A percentile compares a stretch with the other conserved stretches of the same genome.
These are phyloP conservation scores for Parasitella parasitica DNA, from an alignment of 371 early-diverging fungal genomes.

Conservation along the genomic window DNA sequence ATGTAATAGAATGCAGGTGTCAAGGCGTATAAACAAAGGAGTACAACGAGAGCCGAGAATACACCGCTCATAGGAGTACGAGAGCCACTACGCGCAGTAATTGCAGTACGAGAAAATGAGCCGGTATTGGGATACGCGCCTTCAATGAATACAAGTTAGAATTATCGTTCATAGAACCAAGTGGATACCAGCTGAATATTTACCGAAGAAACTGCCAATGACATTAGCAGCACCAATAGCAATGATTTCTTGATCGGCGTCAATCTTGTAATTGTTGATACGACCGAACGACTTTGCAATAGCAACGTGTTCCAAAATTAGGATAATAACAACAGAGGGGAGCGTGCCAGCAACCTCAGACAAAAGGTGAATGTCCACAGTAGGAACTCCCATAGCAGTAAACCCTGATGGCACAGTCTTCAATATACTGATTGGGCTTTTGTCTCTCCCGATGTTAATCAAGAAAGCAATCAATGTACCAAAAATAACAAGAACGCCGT, in stretches of 20 bases:
- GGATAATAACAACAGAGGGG: constrained; percentile 67
- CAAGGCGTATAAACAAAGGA: constrained; percentile 73
- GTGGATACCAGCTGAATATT: background rate
- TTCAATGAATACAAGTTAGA: background rate
- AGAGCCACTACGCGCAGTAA: constrained; percentile 78
- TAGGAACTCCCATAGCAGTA: constrained; percentile 53
- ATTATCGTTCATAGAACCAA: background rate
- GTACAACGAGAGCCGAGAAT: constrained; percentile 73
- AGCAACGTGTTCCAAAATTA: constrained; percentile 81
- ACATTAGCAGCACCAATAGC: constrained; percentile 84
- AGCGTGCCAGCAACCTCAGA: constrained; percentile 45
- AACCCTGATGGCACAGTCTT: constrained; percentile 71
- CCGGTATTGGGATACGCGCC: constrained; percentile 87
- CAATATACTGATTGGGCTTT: constrained; percentile 52
- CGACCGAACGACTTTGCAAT: constrained; percentile 73
- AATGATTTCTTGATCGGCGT: constrained; percentile 80
- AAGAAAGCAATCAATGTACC: constrained; percentile 41
- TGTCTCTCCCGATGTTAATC: constrained; percentile 29
- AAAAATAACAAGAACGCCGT: constrained; percentile 44
- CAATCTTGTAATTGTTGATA: constrained; percentile 53
- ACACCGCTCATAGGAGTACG: constrained; percentile 79
- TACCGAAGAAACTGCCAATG: constrained; percentile 77
- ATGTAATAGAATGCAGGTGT: constrained; percentile 86
- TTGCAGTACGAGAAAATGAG: constrained; percentile 86
- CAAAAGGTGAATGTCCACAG: constrained; percentile 36